Conservation (phyloP, 768 basidiomycete genomes). For the Mycena rosella region DNA sequence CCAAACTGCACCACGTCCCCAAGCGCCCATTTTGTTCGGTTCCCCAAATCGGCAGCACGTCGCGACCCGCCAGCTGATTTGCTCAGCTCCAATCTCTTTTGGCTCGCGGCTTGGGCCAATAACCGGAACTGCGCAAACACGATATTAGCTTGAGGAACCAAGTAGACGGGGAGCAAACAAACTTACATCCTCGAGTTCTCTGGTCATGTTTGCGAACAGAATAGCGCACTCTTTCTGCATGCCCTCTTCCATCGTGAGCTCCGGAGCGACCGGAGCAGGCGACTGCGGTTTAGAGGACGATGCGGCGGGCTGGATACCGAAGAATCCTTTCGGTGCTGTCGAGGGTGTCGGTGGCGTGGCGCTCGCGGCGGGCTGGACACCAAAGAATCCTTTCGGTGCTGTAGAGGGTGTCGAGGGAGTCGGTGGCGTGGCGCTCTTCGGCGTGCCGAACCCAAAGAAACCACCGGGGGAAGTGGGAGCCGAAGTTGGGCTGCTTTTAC, state of each 20-base stretch:
- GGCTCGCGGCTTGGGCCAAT: conserved; percentile 53
- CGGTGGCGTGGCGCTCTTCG: conserved; percentile 3
- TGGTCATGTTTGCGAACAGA: conserved; percentile 59
- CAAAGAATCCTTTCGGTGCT: conserved; percentile 24
- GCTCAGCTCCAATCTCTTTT: conserved; percentile 51
- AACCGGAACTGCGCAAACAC: conserved; percentile 55
- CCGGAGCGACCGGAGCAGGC: conserved; percentile 29
- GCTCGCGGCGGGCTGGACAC: conserved; percentile 14
- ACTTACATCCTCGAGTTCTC: conserved; percentile 74
- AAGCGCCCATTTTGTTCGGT: conserved; percentile 65
- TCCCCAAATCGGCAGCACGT: conserved; percentile 59
- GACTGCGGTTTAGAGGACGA: conserved; percentile 10
- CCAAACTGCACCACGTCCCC: conserved; percentile 67
- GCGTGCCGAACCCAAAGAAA: conserved; percentile 26
- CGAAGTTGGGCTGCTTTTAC: conserved; percentile 10
- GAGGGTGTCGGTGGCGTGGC: too few relatives aligned
- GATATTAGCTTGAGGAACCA: conserved; percentile 5
- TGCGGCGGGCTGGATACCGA: conserved; percentile 11
- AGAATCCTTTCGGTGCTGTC: conserved; percentile 26
- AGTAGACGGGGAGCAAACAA: neutral
- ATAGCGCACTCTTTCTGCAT: conserved; percentile 75
- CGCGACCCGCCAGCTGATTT: conserved; percentile 56
- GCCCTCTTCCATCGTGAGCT: conserved; percentile 62
- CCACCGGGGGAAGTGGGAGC: conserved; percentile 19
- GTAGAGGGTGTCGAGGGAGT: conserved; percentile 10